Evolutionary conservation across 1,284 basidiomycete genomes (phyloP), one percentile per base, ranked within the genome.

Genomic region (Ustilago tritici): DNA sequence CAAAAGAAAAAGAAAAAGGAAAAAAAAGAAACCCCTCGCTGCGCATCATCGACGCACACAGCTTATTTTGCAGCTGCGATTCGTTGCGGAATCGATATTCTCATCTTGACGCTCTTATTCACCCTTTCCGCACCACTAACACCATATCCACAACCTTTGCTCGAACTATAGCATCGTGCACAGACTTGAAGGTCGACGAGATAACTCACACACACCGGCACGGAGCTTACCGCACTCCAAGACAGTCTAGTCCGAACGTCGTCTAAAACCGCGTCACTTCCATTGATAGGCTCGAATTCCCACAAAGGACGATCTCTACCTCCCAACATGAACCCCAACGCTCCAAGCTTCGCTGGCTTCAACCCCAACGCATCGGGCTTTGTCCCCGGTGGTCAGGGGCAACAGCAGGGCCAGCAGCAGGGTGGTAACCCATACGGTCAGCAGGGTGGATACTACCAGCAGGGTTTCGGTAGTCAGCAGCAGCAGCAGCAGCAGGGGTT

Each of bases 301-400:
- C 35, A 36, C 34, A 53, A 28, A 23, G 46, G 28, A 32, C 17
- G 6, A 23, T 7, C 15, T 15, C 14, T 15, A 12, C 3, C 38
- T 12, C 14, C 41, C 53, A 65, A 32, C 12, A 86, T 86, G 84
- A 86, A 86, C 70, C 84, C 84, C 31, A 86, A 86, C 82, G 84
- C 84, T 62, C 77, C 76, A 41, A 78, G 75, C 64, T 85, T 85
- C 73, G 76, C 69, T 61, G 56, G 56, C 43, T 85, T 85, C 76
- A 85, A 85, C 74, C 84, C 84, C 50, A 66, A 78, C 56, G 83
- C 84, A 36, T 67, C 66, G 40, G 84, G 83, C 70, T 86, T 86
- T 57, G 77, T 81, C 46, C 84, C 84, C 41, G 79, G 77, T 11
- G 66, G 65, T 17, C 61, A 63, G 56, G 70, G 67, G 55, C 69